These are phyloP conservation scores for Scedosporium dehoogii DNA, from an alignment of 2,329 filamentous ascomycete species.

Conservation along the genomic window DNA sequence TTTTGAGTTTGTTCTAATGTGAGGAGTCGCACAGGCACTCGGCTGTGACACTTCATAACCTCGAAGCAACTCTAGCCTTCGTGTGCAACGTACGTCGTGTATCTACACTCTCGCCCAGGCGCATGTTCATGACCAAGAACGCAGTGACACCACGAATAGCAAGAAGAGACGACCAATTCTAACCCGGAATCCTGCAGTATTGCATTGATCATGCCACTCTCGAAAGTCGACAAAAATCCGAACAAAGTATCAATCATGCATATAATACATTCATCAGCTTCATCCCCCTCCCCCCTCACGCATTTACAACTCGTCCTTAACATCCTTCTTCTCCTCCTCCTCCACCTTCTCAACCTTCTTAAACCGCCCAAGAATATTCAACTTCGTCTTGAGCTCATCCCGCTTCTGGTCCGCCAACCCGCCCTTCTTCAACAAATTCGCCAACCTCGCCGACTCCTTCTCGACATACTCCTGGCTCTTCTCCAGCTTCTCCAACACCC, in stretches of 20 bases:
- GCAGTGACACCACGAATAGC: no score
- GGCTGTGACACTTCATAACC: no score
- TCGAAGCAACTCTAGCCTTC: no score
- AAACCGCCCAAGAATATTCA: constrained; percentile 81
- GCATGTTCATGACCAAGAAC: not conserved
- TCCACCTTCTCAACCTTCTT: constrained; percentile 54
- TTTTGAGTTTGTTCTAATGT: not conserved
- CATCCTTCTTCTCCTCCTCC: constrained; percentile 30
- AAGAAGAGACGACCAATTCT: no score
- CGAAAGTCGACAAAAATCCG: not conserved
- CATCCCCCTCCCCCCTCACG: not conserved
- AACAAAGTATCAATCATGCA: not conserved
- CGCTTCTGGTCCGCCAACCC: constrained; percentile 76
- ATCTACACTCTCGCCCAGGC: not conserved
- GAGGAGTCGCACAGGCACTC: not conserved
- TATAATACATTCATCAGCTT: not conserved
- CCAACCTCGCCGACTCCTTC: constrained; percentile 77
- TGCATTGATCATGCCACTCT: not conserved
- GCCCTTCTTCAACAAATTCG: constrained; percentile 75
- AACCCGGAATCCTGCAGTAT: not conserved
- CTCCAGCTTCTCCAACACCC: constrained; percentile 76
- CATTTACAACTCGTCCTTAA: constrained; percentile 63
- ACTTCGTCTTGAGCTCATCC: constrained; percentile 77
- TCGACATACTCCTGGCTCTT: constrained; percentile 67
- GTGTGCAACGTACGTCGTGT: not conserved